Percentiles rank a stretch among this genome's conserved stretches.
Conservation (phyloP, 1,139 yeast genomes). For the Yamadazyma diospyri region DNA sequence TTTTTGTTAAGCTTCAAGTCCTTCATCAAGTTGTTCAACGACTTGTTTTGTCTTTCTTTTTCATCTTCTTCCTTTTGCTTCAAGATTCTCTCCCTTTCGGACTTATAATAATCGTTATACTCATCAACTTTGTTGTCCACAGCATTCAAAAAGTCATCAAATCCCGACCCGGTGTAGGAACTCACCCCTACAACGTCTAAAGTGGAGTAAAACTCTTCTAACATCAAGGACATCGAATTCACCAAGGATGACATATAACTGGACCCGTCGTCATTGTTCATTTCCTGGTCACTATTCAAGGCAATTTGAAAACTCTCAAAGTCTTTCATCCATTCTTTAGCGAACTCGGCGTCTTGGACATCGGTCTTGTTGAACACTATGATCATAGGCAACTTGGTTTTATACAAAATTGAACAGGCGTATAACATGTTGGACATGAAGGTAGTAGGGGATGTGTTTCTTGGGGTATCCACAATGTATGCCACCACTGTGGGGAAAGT, state of each 20-base stretch:
- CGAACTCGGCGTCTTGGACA: slow-evolving; percentile 78
- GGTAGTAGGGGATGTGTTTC: slow-evolving; percentile 91
- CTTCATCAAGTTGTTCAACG: slow-evolving; percentile 69
- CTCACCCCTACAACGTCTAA: slow-evolving; percentile 90
- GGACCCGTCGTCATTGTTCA: slow-evolving; percentile 64
- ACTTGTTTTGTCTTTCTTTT: slow-evolving; percentile 66
- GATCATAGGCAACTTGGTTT: slow-evolving; percentile 95
- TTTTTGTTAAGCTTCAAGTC: slow-evolving; percentile 66
- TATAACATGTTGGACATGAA: slow-evolving; percentile 98
- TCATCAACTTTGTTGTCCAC: slow-evolving; percentile 88
- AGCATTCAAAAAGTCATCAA: slow-evolving; percentile 80
- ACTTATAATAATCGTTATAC: slow-evolving; percentile 75
- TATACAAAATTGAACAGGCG: slow-evolving; percentile 94
- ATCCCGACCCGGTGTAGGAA: slow-evolving; percentile 89
- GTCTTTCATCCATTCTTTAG: slow-evolving; percentile 97
- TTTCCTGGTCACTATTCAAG: slow-evolving; percentile 55
- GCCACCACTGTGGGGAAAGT: slow-evolving; percentile 95
- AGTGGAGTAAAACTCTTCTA: slow-evolving; percentile 94
- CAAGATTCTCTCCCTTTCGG: slow-evolving; percentile 80
- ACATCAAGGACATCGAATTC: slow-evolving; percentile 91
- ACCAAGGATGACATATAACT: slow-evolving; percentile 92
- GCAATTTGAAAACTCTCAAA: slow-evolving; percentile 89
- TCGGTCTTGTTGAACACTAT: slow-evolving; percentile 96
- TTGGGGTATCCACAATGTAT: slow-evolving; percentile 93
- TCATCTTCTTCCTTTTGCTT: slow-evolving; percentile 77